Percentiles rank a stretch among this genome's conserved stretches.
phyloP scores from a whole-genome alignment of 805 yeast species.

The Ogataea haglerorum region DNA sequence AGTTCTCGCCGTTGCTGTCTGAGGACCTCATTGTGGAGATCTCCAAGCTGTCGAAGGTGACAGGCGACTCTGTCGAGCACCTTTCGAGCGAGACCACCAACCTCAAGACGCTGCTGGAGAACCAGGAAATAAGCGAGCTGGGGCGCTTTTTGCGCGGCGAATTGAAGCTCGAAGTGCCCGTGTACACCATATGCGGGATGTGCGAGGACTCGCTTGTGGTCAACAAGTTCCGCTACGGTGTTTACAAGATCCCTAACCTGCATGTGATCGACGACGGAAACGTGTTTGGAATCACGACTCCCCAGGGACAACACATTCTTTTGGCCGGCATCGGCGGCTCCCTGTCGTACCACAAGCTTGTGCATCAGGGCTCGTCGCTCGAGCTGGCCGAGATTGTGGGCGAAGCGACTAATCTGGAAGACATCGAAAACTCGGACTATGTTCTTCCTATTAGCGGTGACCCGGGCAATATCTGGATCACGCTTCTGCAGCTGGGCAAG shows the following conservation, averaged over 20 bases:
- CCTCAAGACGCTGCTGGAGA: constrained; percentile 34
- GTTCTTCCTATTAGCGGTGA: constrained; percentile 54
- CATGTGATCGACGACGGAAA: constrained; percentile 57
- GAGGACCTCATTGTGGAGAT: constrained; percentile 47
- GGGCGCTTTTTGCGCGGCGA: constrained; percentile 45
- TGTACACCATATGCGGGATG: constrained; percentile 75
- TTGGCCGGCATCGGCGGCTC: constrained; percentile 74
- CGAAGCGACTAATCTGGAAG: constrained; percentile 18
- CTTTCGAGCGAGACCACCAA: constrained; percentile 36
- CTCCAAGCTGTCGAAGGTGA: constrained; percentile 47
- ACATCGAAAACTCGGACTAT: constrained; percentile 23
- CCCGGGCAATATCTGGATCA: constrained; percentile 72
- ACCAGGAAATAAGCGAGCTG: constrained; percentile 48
- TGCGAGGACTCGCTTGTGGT: constrained; percentile 70
- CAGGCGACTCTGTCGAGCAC: constrained; percentile 40
- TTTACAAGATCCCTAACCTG: constrained; percentile 53
- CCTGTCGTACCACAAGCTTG: constrained; percentile 59
- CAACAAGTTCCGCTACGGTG: constrained; percentile 56
- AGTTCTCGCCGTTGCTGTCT: constrained; percentile 58
- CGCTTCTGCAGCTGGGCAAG: constrained; percentile 67
- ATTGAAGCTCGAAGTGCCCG: constrained; percentile 49
- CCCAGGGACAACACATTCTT: constrained; percentile 44
- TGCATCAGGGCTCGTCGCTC: constrained; percentile 57
- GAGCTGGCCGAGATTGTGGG: constrained; percentile 33
- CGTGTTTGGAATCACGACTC: constrained; percentile 41